These are phyloP conservation scores for Metschnikowia corniflorae DNA, from an alignment of 805 yeast species.

Conservation along the genomic window DNA sequence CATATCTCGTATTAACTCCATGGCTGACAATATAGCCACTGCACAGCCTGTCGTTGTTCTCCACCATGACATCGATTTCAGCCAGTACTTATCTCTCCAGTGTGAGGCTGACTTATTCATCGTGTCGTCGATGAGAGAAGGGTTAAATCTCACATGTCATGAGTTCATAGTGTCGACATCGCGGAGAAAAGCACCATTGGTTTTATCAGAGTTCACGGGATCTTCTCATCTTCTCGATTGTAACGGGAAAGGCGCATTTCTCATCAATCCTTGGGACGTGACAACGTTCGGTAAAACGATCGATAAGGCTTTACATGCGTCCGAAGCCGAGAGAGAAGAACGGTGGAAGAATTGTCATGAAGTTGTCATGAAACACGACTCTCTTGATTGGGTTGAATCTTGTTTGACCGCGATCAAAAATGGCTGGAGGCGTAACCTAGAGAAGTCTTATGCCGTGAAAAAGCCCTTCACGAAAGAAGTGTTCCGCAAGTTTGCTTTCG, in stretches of 20 bases:
- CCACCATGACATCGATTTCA: slow-evolving; percentile 84
- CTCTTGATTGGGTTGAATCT: slow-evolving; percentile 66
- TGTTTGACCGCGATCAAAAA: slow-evolving; percentile 53
- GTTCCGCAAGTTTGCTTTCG: slow-evolving; percentile 31
- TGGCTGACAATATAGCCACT: slow-evolving; percentile 65
- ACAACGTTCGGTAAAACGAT: slow-evolving; percentile 63
- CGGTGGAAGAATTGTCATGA: slow-evolving; percentile 62
- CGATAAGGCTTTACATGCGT: slow-evolving; percentile 62
- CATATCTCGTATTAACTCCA: slow-evolving; percentile 81
- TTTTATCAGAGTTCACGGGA: slow-evolving; percentile 92
- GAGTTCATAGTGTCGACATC: slow-evolving; percentile 80
- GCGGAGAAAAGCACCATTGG: slow-evolving; percentile 71
- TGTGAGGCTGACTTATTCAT: slow-evolving; percentile 84
- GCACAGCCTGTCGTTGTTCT: slow-evolving; percentile 82
- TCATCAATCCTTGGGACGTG: slow-evolving; percentile 91
- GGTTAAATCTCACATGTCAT: slow-evolving; percentile 94
- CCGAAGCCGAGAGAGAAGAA: slow-evolving; percentile 48
- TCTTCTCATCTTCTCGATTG: slow-evolving; percentile 71
- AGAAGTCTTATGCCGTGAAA: slow-evolving; percentile 23
- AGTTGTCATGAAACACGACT: slow-evolving; percentile 64
- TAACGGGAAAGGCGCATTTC: slow-evolving; percentile 56
- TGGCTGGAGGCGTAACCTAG: slow-evolving; percentile 34
- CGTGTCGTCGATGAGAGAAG: slow-evolving; percentile 91
- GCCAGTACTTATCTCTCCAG: slow-evolving; percentile 82
- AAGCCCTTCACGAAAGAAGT: slow-evolving; percentile 30